Base-by-base conservation (phyloP, 192 early-diverging fungal genomes). In the Haplosporangium gracile region DNA sequence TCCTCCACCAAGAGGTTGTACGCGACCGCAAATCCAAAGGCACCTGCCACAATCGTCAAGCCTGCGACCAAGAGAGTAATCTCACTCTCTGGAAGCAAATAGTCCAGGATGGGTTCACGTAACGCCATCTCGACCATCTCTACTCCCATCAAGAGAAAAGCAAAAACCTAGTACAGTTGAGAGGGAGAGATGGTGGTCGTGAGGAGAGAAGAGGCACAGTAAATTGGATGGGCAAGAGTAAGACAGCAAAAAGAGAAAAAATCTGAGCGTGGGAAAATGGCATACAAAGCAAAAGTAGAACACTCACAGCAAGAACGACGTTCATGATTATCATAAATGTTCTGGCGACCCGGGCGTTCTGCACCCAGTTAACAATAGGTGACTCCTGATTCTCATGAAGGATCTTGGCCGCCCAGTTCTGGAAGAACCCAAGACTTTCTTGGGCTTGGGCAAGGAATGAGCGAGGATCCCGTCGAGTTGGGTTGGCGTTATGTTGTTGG, bases 1-100 rank as follows among this genome's bases (percentile, higher is more conserved):
- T 74, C 60, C 45, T 81, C 72, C 63, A 81, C 79, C 79, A 81
- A 68, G 38, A 81, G 79, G 49, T 81, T 81, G 47, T 81, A 81
- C 22, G 79, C 79, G 63, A 81, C 79, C 18, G 72, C 79, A 22
- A 81, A 75, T 68, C 79, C 79, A 81, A 81, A 81, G 20, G 47
- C 79, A 32, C 79, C 60, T 75, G 47, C 11, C 24, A 69, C 79
- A 81, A 81, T 75, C 47, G 65, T 81, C 16, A 81, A 57, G 38
- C 79, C 71, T 20, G 79, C 72, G 43, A 38, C 72, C 45, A 69
- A 5, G 65, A 81, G 43, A 0, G 73, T 55, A 10, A 55, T 22
- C 43, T 81, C 79, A 55, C 72, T 81, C 73, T 81, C 72, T 34
- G 79, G 79, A 70, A 81, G 72, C 72, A 81, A 53, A n/a, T 81